Conservation (phyloP, 306 rosid genomes). For the Canavalia gladiata region DNA sequence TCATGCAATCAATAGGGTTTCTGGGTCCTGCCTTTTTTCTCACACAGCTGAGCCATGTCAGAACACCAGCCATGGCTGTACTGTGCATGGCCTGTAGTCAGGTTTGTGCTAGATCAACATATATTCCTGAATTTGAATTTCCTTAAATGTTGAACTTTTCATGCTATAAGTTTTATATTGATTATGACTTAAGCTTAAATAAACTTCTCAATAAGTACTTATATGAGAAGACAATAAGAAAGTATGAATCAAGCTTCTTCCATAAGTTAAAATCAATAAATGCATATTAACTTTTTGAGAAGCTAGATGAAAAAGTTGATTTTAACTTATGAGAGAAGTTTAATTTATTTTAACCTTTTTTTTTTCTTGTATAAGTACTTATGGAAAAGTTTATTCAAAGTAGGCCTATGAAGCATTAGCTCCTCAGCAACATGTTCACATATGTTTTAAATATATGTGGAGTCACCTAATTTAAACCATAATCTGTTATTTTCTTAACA, state of each 20-base stretch:
- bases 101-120: conserved; percentile 54
- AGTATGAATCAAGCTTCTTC: no score
- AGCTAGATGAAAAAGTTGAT: no score
- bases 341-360: no score
- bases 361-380: no score
- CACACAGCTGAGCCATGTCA: conserved; percentile 74
- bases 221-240: no score
- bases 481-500: conserved; percentile 42
- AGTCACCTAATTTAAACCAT: neutral
- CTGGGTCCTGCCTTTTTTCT: conserved; percentile 86
- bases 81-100: conserved; percentile 91
- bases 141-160: neutral
- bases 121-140: conserved; percentile 4
- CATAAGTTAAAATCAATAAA: no score
- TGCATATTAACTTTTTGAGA: no score
- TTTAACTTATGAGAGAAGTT: no score
- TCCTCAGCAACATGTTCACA: neutral
- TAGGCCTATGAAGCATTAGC: neutral
- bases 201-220: no score
- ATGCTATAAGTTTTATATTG: neutral
- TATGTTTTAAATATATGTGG: neutral
- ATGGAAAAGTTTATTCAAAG: no score
- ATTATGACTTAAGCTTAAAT: no score
- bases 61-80: conserved; percentile 78
- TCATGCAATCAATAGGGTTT: conserved; percentile 86